Conservation (phyloP, 2,329 filamentous ascomycete species). For the Xylaria polymorpha region DNA sequence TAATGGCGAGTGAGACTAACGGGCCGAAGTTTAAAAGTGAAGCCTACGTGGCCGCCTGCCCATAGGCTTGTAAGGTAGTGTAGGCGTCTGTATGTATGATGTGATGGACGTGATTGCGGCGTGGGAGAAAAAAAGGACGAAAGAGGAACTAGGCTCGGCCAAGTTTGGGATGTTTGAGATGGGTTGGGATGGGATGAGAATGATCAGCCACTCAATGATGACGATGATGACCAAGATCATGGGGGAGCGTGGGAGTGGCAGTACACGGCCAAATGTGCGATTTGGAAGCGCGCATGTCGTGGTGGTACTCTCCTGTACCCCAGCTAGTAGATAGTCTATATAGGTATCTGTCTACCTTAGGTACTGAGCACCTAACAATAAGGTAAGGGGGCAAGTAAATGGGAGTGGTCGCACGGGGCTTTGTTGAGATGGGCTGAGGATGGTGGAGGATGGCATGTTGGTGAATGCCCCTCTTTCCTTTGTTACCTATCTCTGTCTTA, state of each 20-base stretch:
- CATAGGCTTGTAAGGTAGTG: neutral
- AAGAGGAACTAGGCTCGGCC: slow-evolving; percentile 11
- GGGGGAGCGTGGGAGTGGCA: slow-evolving; percentile 22
- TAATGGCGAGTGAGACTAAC: neutral
- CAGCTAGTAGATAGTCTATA: neutral
- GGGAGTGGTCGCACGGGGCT: neutral
- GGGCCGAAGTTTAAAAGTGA: neutral
- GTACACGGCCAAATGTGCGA: neutral
- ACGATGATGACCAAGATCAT: slow-evolving; percentile 28
- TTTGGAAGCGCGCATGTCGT: neutral
- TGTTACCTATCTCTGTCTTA: neutral
- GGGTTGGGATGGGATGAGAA: neutral
- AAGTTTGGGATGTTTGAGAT: neutral
- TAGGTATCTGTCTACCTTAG: no score
- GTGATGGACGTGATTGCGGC: neutral
- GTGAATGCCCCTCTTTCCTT: neutral
- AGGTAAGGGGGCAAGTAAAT: neutral
- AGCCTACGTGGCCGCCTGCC: neutral
- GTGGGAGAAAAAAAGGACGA: slow-evolving; percentile 13
- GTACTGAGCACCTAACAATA: no score
- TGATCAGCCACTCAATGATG: slow-evolving; percentile 4
- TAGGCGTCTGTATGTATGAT: slow-evolving; percentile 1
- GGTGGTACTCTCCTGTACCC: neutral
- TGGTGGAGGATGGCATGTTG: slow-evolving; percentile 16
- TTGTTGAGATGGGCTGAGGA: slow-evolving; percentile 6